phyloP scores from a whole-genome alignment of 2,329 filamentous ascomycete genomes.

The Colletotrichum simmondsii region DNA sequence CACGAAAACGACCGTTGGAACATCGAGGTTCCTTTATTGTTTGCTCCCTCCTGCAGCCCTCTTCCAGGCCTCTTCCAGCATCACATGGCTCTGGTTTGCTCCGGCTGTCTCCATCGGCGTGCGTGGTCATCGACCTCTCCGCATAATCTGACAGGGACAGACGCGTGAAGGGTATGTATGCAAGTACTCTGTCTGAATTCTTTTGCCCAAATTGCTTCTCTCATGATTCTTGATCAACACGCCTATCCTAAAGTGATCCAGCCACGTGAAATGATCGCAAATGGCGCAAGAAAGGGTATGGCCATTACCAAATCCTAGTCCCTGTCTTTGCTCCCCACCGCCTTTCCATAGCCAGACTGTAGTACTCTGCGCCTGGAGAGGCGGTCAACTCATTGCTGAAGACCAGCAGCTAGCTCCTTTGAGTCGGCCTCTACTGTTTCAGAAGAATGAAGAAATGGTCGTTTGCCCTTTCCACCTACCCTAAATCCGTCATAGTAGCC shows the following conservation, averaged over 20 bases:
- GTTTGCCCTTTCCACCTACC: not conserved
- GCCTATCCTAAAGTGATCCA: not conserved
- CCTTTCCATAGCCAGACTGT: not conserved
- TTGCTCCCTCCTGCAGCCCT: not conserved
- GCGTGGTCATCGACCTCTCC: not conserved
- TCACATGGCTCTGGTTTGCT: not conserved
- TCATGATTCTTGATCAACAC: not conserved
- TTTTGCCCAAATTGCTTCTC: not conserved
- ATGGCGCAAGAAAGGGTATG: not conserved
- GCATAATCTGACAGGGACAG: not conserved
- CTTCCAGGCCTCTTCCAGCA: not conserved
- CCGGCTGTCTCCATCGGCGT: not conserved
- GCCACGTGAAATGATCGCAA: not conserved
- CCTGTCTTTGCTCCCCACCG: not conserved
- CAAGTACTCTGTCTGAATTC: not conserved
- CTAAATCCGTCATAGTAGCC: not conserved
- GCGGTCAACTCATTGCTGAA: slow-evolving; percentile 1
- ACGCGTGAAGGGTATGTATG: not conserved
- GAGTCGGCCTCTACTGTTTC: not conserved
- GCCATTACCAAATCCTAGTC: not conserved
- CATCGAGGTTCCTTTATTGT: not conserved
- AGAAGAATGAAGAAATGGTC: not conserved
- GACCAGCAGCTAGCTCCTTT: slow-evolving; percentile 6
- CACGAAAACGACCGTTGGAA: not conserved
- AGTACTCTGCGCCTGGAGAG: not conserved